A percentile compares a stretch with the other conserved stretches of the same genome.
Conservation (phyloP, 2,329 filamentous ascomycete species). For the Apiospora pterosperma region DNA sequence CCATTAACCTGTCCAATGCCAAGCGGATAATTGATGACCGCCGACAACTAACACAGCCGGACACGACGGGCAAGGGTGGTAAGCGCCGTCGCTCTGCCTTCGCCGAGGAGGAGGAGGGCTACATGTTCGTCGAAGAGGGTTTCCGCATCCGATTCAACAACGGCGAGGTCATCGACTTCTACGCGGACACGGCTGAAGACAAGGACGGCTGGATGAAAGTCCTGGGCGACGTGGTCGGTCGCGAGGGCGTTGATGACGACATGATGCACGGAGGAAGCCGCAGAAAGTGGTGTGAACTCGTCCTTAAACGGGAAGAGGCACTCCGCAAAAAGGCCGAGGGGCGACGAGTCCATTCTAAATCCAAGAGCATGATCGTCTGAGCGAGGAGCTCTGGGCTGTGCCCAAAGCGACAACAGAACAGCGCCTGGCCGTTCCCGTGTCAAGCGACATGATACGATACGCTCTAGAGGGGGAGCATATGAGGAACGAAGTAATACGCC, state of each 20-base stretch:
- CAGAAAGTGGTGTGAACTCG: constrained; percentile 65
- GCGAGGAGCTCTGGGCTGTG: not conserved
- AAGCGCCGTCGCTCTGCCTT: constrained; percentile 90
- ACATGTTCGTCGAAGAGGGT: constrained; percentile 99
- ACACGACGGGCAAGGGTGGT: constrained; percentile 72
- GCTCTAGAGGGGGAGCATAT: not conserved
- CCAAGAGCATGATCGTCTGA: constrained; percentile 56
- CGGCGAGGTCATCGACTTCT: constrained; percentile 97
- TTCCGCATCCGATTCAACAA: constrained; percentile 99
- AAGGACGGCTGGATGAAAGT: constrained; percentile 96
- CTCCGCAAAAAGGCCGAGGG: constrained; percentile 52
- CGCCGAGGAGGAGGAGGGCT: constrained; percentile 96
- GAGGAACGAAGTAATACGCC: not conserved
- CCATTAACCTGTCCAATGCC: constrained; percentile 93
- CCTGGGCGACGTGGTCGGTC: constrained; percentile 67
- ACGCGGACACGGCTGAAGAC: constrained; percentile 81
- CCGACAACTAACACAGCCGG: constrained; percentile 76
- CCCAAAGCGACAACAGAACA: not conserved
- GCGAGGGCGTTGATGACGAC: constrained; percentile 48
- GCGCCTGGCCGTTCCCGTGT: not conserved
- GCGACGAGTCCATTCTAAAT: constrained; percentile 50
- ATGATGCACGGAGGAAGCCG: constrained; percentile 37
- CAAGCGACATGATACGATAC: not conserved
- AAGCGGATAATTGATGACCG: constrained; percentile 92
- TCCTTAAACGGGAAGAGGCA: constrained; percentile 61